phyloP scores from a whole-genome alignment of 2,329 filamentous ascomycete species.

The Trichoderma asperellum region DNA sequence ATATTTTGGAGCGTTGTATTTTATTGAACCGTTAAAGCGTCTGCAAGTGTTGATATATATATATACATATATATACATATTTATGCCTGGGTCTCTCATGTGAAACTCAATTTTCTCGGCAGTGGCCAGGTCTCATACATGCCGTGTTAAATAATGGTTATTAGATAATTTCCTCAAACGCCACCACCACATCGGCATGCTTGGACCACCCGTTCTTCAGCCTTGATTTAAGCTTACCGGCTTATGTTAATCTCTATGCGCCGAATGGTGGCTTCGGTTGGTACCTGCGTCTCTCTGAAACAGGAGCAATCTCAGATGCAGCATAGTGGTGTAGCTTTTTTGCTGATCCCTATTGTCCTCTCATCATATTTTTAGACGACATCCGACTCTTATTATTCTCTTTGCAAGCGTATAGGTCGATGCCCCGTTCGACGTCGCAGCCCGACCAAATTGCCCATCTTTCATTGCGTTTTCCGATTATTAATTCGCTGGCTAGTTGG shows the following conservation, averaged over 20 bases:
- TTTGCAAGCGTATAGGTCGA: background rate
- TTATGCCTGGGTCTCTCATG: background rate
- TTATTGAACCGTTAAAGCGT: background rate
- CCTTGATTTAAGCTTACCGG: slow-evolving; percentile 9
- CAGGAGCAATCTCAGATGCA: background rate
- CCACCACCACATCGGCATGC: no score
- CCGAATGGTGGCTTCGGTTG: background rate
- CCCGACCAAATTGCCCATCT: background rate
- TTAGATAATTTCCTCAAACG: background rate
- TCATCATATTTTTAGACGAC: background rate
- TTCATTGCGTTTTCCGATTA: background rate
- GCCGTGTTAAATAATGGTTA: background rate
- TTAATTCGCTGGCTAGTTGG: background rate
- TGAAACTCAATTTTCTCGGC: background rate
- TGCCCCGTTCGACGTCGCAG: background rate
- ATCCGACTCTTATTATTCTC: background rate
- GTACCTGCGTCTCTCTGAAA: slow-evolving; percentile 14
- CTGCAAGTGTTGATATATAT: background rate
- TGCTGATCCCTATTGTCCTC: slow-evolving; percentile 2
- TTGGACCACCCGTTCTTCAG: background rate
- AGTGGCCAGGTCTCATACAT: background rate
- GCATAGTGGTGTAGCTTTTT: background rate
- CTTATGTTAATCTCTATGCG: background rate
- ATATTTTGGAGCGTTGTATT: background rate
- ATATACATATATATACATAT: background rate